Evolutionary conservation across 2,329 filamentous ascomycete genomes (phyloP).

Genomic region (Gaeumannomyces sp.): DNA sequence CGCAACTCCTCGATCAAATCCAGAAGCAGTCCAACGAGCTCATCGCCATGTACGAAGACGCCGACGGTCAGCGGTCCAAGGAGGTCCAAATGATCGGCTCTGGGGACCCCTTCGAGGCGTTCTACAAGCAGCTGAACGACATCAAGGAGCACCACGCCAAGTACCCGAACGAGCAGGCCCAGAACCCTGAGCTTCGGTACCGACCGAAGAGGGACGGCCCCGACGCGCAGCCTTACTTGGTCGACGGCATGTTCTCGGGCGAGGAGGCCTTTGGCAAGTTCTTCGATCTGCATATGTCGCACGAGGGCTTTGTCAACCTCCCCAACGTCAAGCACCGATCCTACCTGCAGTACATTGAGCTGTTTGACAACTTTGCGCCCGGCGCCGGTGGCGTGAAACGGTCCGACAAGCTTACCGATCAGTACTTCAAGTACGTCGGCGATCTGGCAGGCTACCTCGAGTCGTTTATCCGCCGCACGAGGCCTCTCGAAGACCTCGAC

Average conservation of each 20-base stretch:
- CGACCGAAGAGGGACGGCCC: slow-evolving; percentile 52
- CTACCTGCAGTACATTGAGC: slow-evolving; percentile 88
- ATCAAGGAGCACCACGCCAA: slow-evolving; percentile 84
- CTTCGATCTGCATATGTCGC: slow-evolving; percentile 77
- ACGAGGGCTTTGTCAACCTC: slow-evolving; percentile 87
- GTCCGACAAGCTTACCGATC: slow-evolving; percentile 80
- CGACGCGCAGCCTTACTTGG: slow-evolving; percentile 55
- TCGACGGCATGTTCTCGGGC: slow-evolving; percentile 90
- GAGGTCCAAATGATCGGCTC: slow-evolving; percentile 81
- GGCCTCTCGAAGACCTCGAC: slow-evolving; percentile 79
- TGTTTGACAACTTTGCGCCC: slow-evolving; percentile 79
- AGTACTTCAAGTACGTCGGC: slow-evolving; percentile 85
- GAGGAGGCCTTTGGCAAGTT: slow-evolving; percentile 92
- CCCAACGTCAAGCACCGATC: slow-evolving; percentile 76
- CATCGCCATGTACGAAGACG: slow-evolving; percentile 78
- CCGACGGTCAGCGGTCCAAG: slow-evolving; percentile 60
- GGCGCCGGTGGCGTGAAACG: slow-evolving; percentile 70
- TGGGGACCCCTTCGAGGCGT: slow-evolving; percentile 83
- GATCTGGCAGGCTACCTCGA: slow-evolving; percentile 79
- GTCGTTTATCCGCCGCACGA: slow-evolving; percentile 75
- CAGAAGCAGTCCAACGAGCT: slow-evolving; percentile 78
- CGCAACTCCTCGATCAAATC: slow-evolving; percentile 80
- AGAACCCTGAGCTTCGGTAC: slow-evolving; percentile 92
- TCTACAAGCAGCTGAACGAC: slow-evolving; percentile 75
- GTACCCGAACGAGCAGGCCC: slow-evolving; percentile 90